Conservation (phyloP, 306 rosid genomes). For the Neltuma alba region DNA sequence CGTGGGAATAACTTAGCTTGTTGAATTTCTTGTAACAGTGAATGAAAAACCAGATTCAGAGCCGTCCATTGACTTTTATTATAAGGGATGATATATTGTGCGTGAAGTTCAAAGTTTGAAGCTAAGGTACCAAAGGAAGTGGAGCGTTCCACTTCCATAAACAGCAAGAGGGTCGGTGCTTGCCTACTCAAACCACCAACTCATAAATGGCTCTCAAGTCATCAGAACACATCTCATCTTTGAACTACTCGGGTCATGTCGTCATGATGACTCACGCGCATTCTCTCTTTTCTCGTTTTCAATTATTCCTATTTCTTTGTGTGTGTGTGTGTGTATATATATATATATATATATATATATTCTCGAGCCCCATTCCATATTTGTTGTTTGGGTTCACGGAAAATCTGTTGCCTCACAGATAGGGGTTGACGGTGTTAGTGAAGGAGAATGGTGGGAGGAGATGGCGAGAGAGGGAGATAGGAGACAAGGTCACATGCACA, state of each 20-base stretch:
- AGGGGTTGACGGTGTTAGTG: neutral
- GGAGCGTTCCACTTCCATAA: neutral
- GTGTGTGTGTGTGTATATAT: too few relatives aligned
- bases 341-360: too few relatives aligned
- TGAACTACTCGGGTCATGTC: neutral
- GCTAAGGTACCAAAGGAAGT: neutral
- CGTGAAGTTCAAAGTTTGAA: neutral
- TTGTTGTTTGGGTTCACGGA: neutral
- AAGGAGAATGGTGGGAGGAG: neutral
- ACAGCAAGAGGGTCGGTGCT: neutral
- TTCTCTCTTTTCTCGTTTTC: neutral
- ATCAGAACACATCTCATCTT: neutral
- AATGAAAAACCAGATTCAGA: too few relatives aligned
- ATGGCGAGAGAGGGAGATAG: neutral
- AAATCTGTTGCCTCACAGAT: neutral
- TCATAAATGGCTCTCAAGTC: neutral
- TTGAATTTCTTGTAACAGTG: too few relatives aligned
- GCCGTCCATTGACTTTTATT: conserved; percentile 3
- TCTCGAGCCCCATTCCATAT: too few relatives aligned
- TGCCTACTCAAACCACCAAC: neutral
- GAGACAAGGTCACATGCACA: conserved; percentile 80
- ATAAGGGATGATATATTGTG: neutral
- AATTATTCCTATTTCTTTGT: too few relatives aligned
- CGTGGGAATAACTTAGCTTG: neutral
- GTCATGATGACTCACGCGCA: neutral